A percentile compares a stretch with the other conserved stretches of the same genome.
These are phyloP conservation scores for Pseudogymnoascus sp. DNA, from an alignment of 2,329 filamentous ascomycete genomes.

Conservation along the genomic window DNA sequence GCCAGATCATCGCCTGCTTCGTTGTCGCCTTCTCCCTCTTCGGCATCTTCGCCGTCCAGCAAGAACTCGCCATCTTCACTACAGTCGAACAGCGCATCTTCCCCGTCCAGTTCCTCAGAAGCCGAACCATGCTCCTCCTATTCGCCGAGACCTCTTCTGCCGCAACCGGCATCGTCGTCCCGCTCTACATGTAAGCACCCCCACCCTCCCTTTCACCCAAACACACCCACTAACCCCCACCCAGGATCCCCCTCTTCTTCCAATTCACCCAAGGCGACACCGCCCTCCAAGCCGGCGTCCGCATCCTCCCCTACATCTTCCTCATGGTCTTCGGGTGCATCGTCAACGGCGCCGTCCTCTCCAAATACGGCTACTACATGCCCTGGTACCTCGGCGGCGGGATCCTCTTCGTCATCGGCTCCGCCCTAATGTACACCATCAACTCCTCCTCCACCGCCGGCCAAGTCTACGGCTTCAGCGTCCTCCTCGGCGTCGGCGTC, in stretches of 20 bases:
- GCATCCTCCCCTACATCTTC: conserved; percentile 31
- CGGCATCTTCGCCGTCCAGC: conserved; percentile 16
- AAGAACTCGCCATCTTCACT: conserved; percentile 25
- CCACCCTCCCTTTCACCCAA: conserved; percentile 14
- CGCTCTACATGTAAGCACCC: neutral
- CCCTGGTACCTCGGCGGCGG: conserved; percentile 32
- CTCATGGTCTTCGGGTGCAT: conserved; percentile 29
- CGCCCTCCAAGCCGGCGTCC: conserved; percentile 35
- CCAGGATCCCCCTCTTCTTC: conserved; percentile 40
- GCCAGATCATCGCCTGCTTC: conserved; percentile 26
- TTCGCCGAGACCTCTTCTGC: conserved; percentile 29
- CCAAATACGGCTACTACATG: conserved; percentile 30
- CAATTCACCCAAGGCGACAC: conserved; percentile 41
- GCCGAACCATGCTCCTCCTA: conserved; percentile 28
- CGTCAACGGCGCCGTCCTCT: conserved; percentile 27
- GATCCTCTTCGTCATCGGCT: conserved; percentile 28
- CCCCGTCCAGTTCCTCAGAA: conserved; percentile 28
- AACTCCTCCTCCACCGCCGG: conserved; percentile 12
- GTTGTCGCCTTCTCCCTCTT: conserved; percentile 36
- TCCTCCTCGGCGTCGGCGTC: conserved; percentile 27
- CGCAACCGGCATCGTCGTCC: conserved; percentile 20
- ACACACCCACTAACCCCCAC: conserved; percentile 36
- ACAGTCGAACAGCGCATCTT: conserved; percentile 21
- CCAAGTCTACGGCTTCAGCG: conserved; percentile 21
- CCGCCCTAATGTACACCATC: conserved; percentile 23